Evolutionary conservation across 2,329 filamentous ascomycete species (phyloP).

Genomic region (Endocalyx cinctus): DNA sequence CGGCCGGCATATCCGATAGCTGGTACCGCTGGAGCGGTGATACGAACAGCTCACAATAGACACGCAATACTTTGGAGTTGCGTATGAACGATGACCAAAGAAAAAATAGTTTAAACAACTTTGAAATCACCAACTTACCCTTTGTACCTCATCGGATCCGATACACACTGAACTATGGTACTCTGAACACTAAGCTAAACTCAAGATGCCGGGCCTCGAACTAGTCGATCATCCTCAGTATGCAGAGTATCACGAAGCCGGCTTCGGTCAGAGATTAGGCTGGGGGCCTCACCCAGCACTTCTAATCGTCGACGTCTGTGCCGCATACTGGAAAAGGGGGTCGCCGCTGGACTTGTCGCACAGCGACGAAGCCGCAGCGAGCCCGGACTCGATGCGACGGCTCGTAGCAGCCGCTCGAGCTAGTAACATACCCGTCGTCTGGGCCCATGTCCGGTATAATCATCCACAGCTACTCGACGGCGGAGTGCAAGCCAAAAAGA

Average conservation of each 20-base stretch:
- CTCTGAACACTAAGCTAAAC: too few species aligned
- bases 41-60: too few species aligned
- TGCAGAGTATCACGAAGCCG: neutral
- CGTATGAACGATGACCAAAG: too few species aligned
- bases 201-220: neutral
- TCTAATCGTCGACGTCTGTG: neutral
- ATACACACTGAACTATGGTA: too few species aligned
- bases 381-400: neutral
- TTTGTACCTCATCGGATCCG: too few species aligned
- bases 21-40: too few species aligned
- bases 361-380: neutral
- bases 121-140: too few species aligned
- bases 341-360: neutral
- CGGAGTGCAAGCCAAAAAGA: neutral
- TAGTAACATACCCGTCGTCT: neutral
- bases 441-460: neutral
- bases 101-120: too few species aligned
- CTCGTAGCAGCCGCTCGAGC: neutral
- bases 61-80: too few species aligned
- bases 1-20: too few species aligned
- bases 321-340: neutral
- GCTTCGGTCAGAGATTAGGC: neutral
- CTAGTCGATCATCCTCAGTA: neutral
- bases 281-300: neutral
- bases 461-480: neutral